Evolutionary conservation across 1,284 basidiomycete genomes (phyloP).

Genomic region (Peniophora sp.): DNA sequence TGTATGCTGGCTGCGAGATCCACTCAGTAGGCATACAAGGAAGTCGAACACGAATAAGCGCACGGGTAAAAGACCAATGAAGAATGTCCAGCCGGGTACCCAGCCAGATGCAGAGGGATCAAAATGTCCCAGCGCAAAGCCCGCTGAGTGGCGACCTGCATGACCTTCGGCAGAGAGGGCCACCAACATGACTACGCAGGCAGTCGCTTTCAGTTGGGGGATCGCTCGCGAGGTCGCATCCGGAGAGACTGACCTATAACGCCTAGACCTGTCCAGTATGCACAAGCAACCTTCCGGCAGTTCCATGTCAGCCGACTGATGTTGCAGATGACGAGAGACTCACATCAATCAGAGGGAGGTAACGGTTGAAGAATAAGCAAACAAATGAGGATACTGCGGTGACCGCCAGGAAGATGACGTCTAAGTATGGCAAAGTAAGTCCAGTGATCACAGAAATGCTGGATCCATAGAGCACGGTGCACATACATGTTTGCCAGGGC

Average conservation of each 20-base stretch:
- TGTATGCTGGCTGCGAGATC: conserved; percentile 29
- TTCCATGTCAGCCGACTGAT: neutral
- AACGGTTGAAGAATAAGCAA: conserved; percentile 39
- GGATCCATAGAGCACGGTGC: neutral
- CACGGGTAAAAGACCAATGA: conserved; percentile 47
- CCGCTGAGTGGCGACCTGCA: conserved; percentile 34
- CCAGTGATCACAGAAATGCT: too few relatives aligned
- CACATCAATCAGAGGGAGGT: conserved; percentile 43
- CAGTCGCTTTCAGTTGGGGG: too few relatives aligned
- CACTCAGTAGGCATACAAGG: too few relatives aligned
- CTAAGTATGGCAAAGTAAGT: too few relatives aligned
- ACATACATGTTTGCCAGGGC: conserved; percentile 44
- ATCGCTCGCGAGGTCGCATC: too few relatives aligned
- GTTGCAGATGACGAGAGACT: conserved; percentile 5
- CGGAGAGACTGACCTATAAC: conserved; percentile 35
- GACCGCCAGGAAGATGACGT: conserved; percentile 43
- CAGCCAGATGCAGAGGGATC: conserved; percentile 44
- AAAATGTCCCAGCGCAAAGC: conserved; percentile 42
- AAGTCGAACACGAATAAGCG: conserved; percentile 10
- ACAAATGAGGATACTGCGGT: conserved; percentile 31
- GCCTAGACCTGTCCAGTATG: conserved; percentile 45
- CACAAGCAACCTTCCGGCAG: conserved; percentile 33
- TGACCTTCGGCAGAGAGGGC: conserved; percentile 41
- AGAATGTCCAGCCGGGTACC: conserved; percentile 51
- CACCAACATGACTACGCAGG: conserved; percentile 35